Evolutionary conservation across 257 asterid genomes (phyloP).

Genomic region (Paraleonurus japonicus): DNA sequence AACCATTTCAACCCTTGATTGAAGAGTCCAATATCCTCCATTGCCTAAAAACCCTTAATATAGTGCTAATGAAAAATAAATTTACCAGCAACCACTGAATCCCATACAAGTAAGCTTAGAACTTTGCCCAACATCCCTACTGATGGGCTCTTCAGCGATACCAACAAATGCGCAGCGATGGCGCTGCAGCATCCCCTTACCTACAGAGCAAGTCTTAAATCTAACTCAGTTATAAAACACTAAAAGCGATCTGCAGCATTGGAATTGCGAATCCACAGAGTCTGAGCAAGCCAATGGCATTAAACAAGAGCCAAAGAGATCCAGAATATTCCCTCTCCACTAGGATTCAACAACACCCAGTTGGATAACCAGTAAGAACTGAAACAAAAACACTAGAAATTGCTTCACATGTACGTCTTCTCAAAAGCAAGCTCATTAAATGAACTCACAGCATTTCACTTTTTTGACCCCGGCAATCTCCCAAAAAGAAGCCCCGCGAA

Average conservation of each 20-base stretch:
- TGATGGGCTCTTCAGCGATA: constrained; percentile 24
- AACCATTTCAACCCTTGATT: constrained; percentile 90
- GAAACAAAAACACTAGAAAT: constrained; percentile 26
- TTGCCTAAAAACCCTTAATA: constrained; percentile 32
- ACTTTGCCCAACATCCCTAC: constrained; percentile 23
- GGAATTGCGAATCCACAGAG: constrained; percentile 34
- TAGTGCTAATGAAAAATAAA: constrained; percentile 24
- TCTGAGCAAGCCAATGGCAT: constrained; percentile 29
- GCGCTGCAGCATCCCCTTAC: constrained; percentile 32
- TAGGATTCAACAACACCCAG: constrained; percentile 26
- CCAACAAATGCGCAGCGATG: constrained; percentile 27
- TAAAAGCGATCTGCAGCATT: constrained; percentile 24
- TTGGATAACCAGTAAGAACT: constrained; percentile 24
- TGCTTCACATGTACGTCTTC: constrained; percentile 58
- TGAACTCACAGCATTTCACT: constrained; percentile 51
- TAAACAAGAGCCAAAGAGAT: constrained; percentile 41
- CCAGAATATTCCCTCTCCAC: constrained; percentile 56
- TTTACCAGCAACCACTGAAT: constrained; percentile 23
- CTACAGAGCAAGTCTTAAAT: constrained; percentile 27
- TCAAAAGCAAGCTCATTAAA: constrained; percentile 50
- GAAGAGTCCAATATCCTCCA: constrained; percentile 98
- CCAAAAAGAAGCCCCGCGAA: constrained; percentile 29
- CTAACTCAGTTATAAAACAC: constrained; percentile 24
- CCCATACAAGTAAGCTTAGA: constrained; percentile 10
- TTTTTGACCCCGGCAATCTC: constrained; percentile 44